A percentile compares a stretch with the other conserved stretches of the same genome.
These are phyloP conservation scores for Rhododendron kiyosumense DNA, from an alignment of 148 eudicot genomes.

Conservation along the genomic window DNA sequence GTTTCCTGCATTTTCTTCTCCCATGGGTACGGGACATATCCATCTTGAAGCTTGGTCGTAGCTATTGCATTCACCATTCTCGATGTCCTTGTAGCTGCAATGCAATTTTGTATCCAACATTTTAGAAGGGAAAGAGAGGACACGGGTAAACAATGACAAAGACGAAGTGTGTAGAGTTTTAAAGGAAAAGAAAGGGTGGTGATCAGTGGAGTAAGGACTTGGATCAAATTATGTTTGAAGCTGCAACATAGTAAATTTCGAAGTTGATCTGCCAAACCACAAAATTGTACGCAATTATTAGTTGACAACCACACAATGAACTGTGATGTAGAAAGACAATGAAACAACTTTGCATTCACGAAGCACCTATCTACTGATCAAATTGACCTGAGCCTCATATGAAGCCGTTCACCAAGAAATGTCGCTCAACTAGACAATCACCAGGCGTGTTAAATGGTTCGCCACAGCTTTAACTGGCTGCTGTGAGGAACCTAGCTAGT, in stretches of 20 bases:
- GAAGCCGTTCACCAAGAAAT: background rate
- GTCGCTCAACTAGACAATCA: background rate
- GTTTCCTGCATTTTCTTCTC: conserved; percentile 59
- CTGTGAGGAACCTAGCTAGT: background rate
- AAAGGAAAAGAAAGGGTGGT: background rate
- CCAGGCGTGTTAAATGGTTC: background rate
- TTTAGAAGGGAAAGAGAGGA: background rate
- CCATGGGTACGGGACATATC: conserved; percentile 80
- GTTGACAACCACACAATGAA: background rate
- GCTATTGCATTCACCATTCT: conserved; percentile 56
- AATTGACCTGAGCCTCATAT: background rate
- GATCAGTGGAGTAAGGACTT: background rate
- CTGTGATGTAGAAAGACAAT: background rate
- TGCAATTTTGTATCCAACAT: background rate
- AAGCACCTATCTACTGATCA: background rate
- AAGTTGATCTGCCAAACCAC: background rate
- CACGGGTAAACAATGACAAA: background rate
- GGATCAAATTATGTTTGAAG: background rate
- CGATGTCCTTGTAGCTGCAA: conserved; percentile 58
- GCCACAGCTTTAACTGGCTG: background rate
- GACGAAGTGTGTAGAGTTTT: background rate
- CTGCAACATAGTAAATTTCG: background rate
- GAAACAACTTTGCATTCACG: background rate
- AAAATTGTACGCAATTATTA: too few relatives aligned
- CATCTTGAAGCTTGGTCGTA: conserved; percentile 51